Base-by-base conservation (phyloP, 441 rosid genomes). In the Euphorbia celastroides region DNA sequence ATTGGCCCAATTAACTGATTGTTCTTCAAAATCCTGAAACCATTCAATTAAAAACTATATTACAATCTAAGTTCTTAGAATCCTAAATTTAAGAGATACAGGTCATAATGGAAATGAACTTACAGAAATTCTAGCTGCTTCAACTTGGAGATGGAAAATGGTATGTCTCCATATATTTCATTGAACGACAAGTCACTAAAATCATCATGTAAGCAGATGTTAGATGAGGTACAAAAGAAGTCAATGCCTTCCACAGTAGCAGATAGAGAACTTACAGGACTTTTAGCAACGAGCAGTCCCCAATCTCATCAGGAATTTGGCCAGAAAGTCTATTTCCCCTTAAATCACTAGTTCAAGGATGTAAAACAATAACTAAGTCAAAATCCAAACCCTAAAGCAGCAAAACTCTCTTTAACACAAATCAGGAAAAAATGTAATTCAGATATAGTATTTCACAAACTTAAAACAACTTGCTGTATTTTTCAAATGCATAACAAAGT, bases 261-360 rank as follows among this genome's bases (percentile, higher is more conserved):
- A 16, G 12, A 17, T 26, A 31, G 26, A 28, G 20, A 46, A 78
- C 97, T 85, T 83, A 93, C 98, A 93, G 59, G 81, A 74, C 85
- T 74, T 70, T 77, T 68, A 93, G 66, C 41, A 91, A 84, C 27
- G 93, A 82, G 69, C 97, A 93, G 68, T 88, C 94, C 56, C 97
- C 98, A 62, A 93, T 93, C 81, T 93, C 98, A 72, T 86, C 97
- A 28, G 97, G 97, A 44, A 93, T 93, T 77, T 93, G 98, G 30
- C 97, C 97, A 4, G 93, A 80, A 28, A 93, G 84, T 60, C 66
- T 84, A 73, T 93, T 93, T 59, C 87, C 88, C 65, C 82, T 79
- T 9, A 93, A 86, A 77, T 88, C 97, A 68, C 96, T 93, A 70
- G 11, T 50, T 63, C 44, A 76, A 56, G 5, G 65, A 59, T 11